These are phyloP conservation scores for Pelargonium cotyledonis DNA, from an alignment of 441 rosid species.

Conservation along the genomic window DNA sequence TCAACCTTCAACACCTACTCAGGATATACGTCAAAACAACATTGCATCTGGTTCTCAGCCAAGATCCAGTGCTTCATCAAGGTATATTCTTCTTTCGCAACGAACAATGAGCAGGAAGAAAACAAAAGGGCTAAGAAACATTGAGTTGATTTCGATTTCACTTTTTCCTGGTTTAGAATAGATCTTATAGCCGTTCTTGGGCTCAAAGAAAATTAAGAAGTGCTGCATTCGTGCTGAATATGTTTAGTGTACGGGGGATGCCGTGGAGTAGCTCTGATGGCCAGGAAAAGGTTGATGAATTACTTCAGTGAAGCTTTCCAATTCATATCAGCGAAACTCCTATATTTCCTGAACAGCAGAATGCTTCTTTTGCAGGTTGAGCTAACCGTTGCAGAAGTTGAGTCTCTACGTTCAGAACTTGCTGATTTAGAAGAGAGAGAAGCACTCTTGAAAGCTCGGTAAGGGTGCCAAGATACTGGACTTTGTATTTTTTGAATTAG, in stretches of 20 bases:
- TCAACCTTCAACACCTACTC: constrained; percentile 39
- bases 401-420: constrained; percentile 71
- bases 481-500: neutral
- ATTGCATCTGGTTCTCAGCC: constrained; percentile 41
- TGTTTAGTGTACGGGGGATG: constrained; percentile 58
- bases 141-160: constrained; percentile 22
- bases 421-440: constrained; percentile 84
- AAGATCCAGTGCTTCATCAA: constrained; percentile 26
- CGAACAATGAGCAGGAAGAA: neutral
- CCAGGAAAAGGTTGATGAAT: constrained; percentile 59
- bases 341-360: constrained; percentile 14
- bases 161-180: constrained; percentile 45
- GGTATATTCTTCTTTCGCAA: constrained; percentile 30
- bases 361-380: constrained; percentile 46
- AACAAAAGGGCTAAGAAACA: constrained; percentile 5
- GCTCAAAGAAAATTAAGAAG: constrained; percentile 43
- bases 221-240: constrained; percentile 62
- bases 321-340: constrained; percentile 8
- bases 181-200: constrained; percentile 39
- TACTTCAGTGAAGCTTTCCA: constrained; percentile 7
- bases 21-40: constrained; percentile 29
- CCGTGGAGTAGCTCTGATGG: constrained; percentile 57
- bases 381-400: constrained; percentile 62
- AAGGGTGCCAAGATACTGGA: constrained; percentile 27
- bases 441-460: constrained; percentile 85